Percentiles rank a stretch among this genome's conserved stretches.
phyloP scores from a whole-genome alignment of 202 grass and related monocot genomes.

The Bolboschoenoplectus hybrid region DNA sequence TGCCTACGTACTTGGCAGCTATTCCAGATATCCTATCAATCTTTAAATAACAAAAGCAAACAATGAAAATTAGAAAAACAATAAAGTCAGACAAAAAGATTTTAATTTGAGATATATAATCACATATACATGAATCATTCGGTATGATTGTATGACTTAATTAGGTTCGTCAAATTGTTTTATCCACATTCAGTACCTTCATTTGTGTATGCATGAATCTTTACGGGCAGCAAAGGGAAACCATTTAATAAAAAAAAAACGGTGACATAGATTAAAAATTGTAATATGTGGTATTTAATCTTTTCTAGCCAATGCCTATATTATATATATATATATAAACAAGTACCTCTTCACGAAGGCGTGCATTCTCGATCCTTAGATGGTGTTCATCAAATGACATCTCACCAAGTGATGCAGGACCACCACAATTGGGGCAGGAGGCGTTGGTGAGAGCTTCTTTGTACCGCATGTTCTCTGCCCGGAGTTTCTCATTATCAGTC shows the following conservation, averaged over 20 bases:
- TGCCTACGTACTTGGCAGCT: slow-evolving; percentile 78
- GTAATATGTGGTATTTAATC: neutral
- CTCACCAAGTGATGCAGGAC: slow-evolving; percentile 67
- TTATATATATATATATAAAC: slow-evolving; percentile 6
- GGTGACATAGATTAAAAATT: neutral
- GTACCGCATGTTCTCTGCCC: slow-evolving; percentile 78
- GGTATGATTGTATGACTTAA: neutral
- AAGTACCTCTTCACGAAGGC: slow-evolving; percentile 66
- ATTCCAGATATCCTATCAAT: slow-evolving; percentile 83
- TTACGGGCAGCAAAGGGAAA: neutral
- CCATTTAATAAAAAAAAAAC: neutral
- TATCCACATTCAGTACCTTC: neutral
- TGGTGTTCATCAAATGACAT: slow-evolving; percentile 97
- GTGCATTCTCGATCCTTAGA: slow-evolving; percentile 77
- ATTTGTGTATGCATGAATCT: slow-evolving; percentile 12
- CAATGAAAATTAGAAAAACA: neutral
- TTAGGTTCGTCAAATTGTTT: neutral
- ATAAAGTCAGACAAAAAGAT: neutral
- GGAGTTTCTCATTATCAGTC: slow-evolving; percentile 70
- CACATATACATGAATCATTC: neutral
- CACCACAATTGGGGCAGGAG: slow-evolving; percentile 84
- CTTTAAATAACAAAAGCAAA: slow-evolving; percentile 22
- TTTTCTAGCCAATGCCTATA: neutral
- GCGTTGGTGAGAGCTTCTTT: slow-evolving; percentile 70
- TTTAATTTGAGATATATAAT: neutral